Conservation (phyloP, 2,329 filamentous ascomycete genomes). For the Clarireedia paspali region DNA sequence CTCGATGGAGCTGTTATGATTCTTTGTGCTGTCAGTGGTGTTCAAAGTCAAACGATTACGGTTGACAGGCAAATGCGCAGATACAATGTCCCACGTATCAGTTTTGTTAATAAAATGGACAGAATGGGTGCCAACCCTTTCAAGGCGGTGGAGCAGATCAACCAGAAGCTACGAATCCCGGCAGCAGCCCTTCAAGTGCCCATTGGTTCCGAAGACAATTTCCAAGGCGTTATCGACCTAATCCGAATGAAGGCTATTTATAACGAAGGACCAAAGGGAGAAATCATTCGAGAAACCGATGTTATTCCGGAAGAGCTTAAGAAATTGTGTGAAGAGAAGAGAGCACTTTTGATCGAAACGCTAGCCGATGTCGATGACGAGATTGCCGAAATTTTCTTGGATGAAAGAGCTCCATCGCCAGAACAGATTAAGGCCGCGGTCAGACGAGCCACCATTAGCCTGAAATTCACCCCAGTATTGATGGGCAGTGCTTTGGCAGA, state of each 20-base stretch:
- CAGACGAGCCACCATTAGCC: constrained; percentile 75
- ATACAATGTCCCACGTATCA: constrained; percentile 92
- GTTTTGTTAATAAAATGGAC: constrained; percentile 99
- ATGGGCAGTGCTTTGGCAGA: constrained; percentile 95
- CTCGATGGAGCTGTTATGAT: constrained; percentile 98
- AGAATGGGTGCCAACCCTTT: constrained; percentile 97
- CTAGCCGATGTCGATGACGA: constrained; percentile 96
- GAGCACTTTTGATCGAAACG: constrained; percentile 82
- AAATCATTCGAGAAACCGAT: constrained; percentile 66
- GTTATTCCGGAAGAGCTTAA: constrained; percentile 76
- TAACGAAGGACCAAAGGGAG: constrained; percentile 78
- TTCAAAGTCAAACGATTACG: constrained; percentile 96
- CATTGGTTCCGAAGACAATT: constrained; percentile 86
- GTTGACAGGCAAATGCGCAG: constrained; percentile 98
- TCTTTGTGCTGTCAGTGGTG: constrained; percentile 91
- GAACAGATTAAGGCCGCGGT: constrained; percentile 89
- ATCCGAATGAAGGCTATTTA: constrained; percentile 90
- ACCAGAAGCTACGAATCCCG: constrained; percentile 85
- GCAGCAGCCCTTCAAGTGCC: constrained; percentile 92
- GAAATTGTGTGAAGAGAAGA: constrained; percentile 72
- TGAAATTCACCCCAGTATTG: constrained; percentile 89
- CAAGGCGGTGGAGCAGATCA: constrained; percentile 97
- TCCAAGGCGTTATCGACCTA: constrained; percentile 86
- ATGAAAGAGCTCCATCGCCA: constrained; percentile 71
- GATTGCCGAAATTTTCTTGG: constrained; percentile 90